phyloP scores from a whole-genome alignment of 2,329 filamentous ascomycete species.

The Chaetomium globosum region DNA sequence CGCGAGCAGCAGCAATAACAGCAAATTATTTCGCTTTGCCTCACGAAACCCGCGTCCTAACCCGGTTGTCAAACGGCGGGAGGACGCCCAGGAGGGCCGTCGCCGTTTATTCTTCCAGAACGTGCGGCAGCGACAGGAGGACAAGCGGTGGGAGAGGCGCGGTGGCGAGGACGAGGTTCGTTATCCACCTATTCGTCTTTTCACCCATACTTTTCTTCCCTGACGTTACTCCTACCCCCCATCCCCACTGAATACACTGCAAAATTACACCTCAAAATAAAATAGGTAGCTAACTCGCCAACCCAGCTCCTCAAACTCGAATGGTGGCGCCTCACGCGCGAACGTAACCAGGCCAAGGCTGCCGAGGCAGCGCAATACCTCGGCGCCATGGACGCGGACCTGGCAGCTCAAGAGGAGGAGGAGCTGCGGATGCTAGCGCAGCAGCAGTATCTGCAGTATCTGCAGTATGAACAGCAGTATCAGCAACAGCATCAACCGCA shows the following conservation, averaged over 20 bases:
- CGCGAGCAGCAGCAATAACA: conserved; percentile 30
- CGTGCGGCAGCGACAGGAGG: conserved; percentile 62
- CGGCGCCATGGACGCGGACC: conserved; percentile 42
- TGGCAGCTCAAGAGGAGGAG: conserved; percentile 36
- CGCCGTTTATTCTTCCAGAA: conserved; percentile 70
- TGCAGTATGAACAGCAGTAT: conserved; percentile 13
- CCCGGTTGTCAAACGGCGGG: conserved; percentile 61
- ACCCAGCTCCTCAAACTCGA: conserved; percentile 48
- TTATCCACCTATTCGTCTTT: neutral
- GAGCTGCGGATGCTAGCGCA: conserved; percentile 36
- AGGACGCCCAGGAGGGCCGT: conserved; percentile 65
- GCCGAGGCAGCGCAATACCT: conserved; percentile 11
- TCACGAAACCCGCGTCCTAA: conserved; percentile 46
- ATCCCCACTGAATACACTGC: too few species aligned
- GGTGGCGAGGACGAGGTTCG: conserved; percentile 64
- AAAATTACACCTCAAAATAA: too few species aligned
- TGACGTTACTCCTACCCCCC: neutral
- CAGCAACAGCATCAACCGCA: conserved; percentile 10
- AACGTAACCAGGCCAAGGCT: conserved; percentile 46
- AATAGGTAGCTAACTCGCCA: too few species aligned
- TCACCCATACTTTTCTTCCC: neutral
- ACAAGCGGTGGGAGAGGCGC: conserved; percentile 61
- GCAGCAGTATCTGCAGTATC: conserved; percentile 19
- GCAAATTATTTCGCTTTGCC: conserved; percentile 27
- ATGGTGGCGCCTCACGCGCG: conserved; percentile 46